phyloP scores from a whole-genome alignment of 2,329 filamentous ascomycete species.

The Rutstroemia sydowiana region DNA sequence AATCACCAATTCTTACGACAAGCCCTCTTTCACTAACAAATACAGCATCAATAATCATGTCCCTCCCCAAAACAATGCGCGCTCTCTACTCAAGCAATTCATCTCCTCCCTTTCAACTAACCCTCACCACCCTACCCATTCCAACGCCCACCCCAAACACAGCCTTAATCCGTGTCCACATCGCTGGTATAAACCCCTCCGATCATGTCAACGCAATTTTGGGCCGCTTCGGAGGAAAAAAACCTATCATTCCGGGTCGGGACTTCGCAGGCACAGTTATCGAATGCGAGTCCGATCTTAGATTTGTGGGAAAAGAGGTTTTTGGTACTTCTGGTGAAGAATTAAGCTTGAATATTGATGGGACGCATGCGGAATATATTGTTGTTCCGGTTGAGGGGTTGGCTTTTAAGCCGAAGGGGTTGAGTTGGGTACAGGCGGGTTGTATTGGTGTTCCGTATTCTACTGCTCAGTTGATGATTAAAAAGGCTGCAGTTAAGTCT shows the following conservation, averaged over 20 bases:
- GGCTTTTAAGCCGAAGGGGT: background rate
- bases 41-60: too few species aligned
- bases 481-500: background rate
- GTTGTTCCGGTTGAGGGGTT: background rate
- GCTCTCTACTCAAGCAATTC: too few species aligned
- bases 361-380: background rate
- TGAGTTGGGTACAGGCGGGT: background rate
- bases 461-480: background rate
- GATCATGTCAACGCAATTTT: background rate
- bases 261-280: background rate
- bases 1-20: too few species aligned
- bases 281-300: background rate
- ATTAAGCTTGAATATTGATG: background rate
- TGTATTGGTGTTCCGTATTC: background rate
- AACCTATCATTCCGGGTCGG: background rate
- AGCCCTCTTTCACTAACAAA: too few species aligned
- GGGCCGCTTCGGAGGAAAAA: background rate
- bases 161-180: background rate
- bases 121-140: too few species aligned
- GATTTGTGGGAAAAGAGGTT: background rate
- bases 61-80: too few species aligned
- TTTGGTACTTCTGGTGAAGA: background rate
- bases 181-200: background rate
- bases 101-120: too few species aligned
- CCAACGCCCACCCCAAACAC: too few species aligned